Evolutionary conservation across 163 green algal species (phyloP).

Genomic region (Scenedesmus sp.): DNA sequence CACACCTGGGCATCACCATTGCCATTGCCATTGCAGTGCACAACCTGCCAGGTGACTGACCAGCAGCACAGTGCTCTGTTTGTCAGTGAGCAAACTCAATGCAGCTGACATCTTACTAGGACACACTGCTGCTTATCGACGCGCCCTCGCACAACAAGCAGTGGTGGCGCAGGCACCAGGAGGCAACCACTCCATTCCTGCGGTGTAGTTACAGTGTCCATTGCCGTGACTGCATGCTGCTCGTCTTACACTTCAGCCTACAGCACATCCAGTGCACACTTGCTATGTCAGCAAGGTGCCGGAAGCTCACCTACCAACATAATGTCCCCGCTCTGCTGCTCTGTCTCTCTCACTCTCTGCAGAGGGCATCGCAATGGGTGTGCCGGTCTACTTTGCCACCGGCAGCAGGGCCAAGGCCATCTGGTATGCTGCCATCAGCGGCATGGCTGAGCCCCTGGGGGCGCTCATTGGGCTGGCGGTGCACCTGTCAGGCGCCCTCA

Average conservation of each 20-base stretch:
- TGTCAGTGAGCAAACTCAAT: no score
- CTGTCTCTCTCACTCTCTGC: not conserved
- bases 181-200: no score
- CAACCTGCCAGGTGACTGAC: not conserved
- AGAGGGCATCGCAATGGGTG: conserved; percentile 6
- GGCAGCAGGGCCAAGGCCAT: conserved; percentile 18
- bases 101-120: no score
- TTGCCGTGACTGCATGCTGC: no score
- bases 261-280: no score
- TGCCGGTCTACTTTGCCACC: conserved; percentile 2
- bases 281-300: no score
- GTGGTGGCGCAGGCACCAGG: no score
- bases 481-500: not conserved
- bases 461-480: conserved; percentile 8
- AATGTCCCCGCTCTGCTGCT: not conserved
- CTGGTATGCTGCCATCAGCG: not conserved
- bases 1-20: not conserved
- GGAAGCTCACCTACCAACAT: no score
- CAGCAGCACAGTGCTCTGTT: not conserved
- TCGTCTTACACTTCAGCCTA: no score
- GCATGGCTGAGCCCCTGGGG: conserved; percentile 1
- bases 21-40: conserved; percentile 8
- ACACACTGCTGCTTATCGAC: no score
- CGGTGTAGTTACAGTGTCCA: no score
- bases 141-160: no score